phyloP scores from a whole-genome alignment of 495 filamentous ascomycete genomes.

The Glarea lozoyensis region DNA sequence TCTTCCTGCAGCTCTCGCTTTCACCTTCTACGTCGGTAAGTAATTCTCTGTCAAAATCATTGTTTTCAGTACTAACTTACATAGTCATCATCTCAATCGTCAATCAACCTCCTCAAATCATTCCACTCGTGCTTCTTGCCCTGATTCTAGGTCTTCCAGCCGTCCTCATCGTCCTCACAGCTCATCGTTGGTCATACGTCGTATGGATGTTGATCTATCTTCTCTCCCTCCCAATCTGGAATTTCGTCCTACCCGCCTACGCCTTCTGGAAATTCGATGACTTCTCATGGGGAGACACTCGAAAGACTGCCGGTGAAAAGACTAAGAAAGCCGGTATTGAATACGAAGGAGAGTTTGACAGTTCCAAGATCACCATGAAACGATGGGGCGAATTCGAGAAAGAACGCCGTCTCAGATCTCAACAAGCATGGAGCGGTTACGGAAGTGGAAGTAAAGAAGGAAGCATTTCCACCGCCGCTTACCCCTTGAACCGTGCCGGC shows the following conservation, averaged over 20 bases:
- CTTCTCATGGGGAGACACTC: constrained; percentile 98
- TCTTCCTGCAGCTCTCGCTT: constrained; percentile 88
- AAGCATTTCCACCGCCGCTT: background rate
- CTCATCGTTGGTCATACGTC: constrained; percentile 90
- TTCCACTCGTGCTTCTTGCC: constrained; percentile 82
- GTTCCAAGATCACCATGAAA: constrained; percentile 97
- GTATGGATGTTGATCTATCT: constrained; percentile 97
- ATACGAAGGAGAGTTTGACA: constrained; percentile 94
- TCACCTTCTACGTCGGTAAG: constrained; percentile 92
- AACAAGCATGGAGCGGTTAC: constrained; percentile 12
- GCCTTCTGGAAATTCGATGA: constrained; percentile 99
- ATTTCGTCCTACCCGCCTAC: constrained; percentile 89
- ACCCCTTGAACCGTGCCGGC: constrained; percentile 2
- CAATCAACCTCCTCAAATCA: constrained; percentile 73
- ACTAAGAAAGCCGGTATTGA: constrained; percentile 68
- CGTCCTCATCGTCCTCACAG: constrained; percentile 87
- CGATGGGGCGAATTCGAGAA: constrained; percentile 95
- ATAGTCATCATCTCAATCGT: constrained; percentile 84
- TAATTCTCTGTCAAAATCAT: constrained; percentile 14
- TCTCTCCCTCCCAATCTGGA: constrained; percentile 91
- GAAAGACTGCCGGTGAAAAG: constrained; percentile 89
- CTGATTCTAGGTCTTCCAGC: constrained; percentile 92
- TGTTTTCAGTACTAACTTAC: constrained; percentile 1
- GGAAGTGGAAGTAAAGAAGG: constrained; percentile 14
- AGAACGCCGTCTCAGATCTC: constrained; percentile 25